Evolutionary conservation across 2,329 filamentous ascomycete species (phyloP), one percentile per base, ranked within the genome.

Genomic region (Ophiobolus disseminans): DNA sequence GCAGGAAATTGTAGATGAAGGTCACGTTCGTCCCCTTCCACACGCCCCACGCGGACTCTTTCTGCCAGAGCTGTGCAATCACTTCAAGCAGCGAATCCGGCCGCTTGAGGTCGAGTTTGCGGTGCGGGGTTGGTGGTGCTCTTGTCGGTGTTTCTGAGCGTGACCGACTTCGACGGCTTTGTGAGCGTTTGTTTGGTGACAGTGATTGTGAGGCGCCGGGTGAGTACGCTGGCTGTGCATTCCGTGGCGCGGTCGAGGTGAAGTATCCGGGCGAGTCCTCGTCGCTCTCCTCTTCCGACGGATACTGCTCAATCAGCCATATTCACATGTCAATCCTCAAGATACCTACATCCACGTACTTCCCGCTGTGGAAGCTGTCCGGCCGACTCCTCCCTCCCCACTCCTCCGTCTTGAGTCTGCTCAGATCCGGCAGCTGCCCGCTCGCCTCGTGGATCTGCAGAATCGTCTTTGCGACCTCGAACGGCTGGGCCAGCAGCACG

Each of bases 11-110:
- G 75, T 97, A 96, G 40, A 97, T 80, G 66, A 97, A 99, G 1
- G 91, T 95, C 11, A 89, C 86, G 69, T 97, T 97, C 28, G 91
- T 90, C 7, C 88, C 83, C 72, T 97, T 97, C 92, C 93, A 99
- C 4, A 97, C 86, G 4, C 94, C 94, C 81, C 91, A 92, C 0
- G 87, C 87, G 26, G 91, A 90, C 69, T 96, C 93, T 60, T 89
- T 93, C 38, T 87, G 82, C 90, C 94, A 97, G 16, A 97, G 77
- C 69, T 95, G 89, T 5, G 87, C 86, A 51, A 99, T 84, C 2
- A 94, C 90, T 58, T 96, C 91, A 62, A 92, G 83, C 48, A 97
- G 80, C 1, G 92, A 93, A 68, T 93, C 89, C 9, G 89, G 80
- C 50, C 86, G 86, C 57, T 86, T 87, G 16, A 97, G 80, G 19